Conservation (phyloP, 2,329 filamentous ascomycete species). For the Rhytidhysteron rufulum region DNA sequence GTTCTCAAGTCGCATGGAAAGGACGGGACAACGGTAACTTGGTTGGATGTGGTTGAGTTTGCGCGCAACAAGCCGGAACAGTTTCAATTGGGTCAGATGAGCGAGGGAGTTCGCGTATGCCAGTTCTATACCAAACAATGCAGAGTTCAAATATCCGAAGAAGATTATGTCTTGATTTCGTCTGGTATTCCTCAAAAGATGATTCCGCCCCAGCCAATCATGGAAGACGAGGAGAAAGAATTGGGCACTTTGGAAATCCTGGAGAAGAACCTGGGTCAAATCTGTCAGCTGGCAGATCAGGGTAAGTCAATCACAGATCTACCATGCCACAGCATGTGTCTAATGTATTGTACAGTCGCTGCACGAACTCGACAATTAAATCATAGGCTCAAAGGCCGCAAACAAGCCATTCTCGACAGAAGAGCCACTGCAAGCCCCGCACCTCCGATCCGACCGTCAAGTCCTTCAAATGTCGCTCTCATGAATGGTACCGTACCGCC, state of each 20-base stretch:
- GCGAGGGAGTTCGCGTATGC: constrained; percentile 68
- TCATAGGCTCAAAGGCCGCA: constrained; percentile 71
- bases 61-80: constrained; percentile 75
- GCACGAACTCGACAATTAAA: constrained; percentile 73
- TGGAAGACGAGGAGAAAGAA: constrained; percentile 83
- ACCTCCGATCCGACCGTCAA: constrained; percentile 30
- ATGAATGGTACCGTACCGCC: constrained; percentile 36
- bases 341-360: constrained; percentile 56
- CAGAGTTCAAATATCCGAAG: constrained; percentile 79
- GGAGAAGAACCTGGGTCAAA: constrained; percentile 69
- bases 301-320: constrained; percentile 47
- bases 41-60: constrained; percentile 83
- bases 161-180: constrained; percentile 80
- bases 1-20: constrained; percentile 61
- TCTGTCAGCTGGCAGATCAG: constrained; percentile 79
- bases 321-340: too few relatives aligned
- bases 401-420: constrained; percentile 66
- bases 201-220: constrained; percentile 74
- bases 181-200: constrained; percentile 79
- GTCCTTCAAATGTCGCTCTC: constrained; percentile 39
- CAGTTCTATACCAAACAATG: constrained; percentile 79
- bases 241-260: constrained; percentile 79
- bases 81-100: constrained; percentile 66
- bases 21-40: constrained; percentile 62
- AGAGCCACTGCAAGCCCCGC: constrained; percentile 49